Conservation (phyloP, 2,329 filamentous ascomycete species). For the Catunica adiposa region DNA sequence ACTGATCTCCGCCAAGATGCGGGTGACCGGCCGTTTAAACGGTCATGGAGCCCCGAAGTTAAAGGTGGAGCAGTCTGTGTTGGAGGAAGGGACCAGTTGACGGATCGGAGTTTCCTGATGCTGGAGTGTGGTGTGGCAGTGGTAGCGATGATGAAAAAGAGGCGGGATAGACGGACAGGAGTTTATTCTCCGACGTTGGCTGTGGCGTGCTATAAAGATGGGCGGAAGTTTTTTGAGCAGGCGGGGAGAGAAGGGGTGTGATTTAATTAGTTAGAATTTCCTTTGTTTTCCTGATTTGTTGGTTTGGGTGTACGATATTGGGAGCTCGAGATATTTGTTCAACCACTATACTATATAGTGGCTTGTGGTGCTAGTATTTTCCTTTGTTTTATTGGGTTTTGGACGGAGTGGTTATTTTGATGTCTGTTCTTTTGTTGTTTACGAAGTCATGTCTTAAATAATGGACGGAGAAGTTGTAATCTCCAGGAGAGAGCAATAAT, state of each 20-base stretch:
- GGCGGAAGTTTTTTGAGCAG: slow-evolving; percentile 12
- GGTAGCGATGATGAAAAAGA: slow-evolving; percentile 13
- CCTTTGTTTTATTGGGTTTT: slow-evolving; percentile 6
- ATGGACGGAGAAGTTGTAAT: not conserved
- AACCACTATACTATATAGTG: not conserved
- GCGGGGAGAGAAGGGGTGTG: slow-evolving; percentile 3
- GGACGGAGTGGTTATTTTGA: not conserved
- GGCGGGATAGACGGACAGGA: slow-evolving; percentile 7
- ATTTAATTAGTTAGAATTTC: not conserved
- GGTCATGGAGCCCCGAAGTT: slow-evolving; percentile 10
- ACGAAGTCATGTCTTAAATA: not conserved
- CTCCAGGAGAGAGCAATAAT: no score
- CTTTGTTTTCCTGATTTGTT: slow-evolving; percentile 6
- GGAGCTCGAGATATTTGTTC: not conserved
- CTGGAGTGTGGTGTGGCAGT: slow-evolving; percentile 12
- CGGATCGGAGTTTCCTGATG: slow-evolving; percentile 11
- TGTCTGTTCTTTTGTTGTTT: not conserved
- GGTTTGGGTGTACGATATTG: slow-evolving; percentile 2
- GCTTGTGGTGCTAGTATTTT: slow-evolving; percentile 1
- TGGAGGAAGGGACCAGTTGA: not conserved
- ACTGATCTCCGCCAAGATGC: slow-evolving; percentile 5
- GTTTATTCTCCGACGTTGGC: slow-evolving; percentile 8
- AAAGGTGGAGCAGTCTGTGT: not conserved
- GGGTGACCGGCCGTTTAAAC: slow-evolving; percentile 1
- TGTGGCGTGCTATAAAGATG: slow-evolving; percentile 12